Evolutionary conservation across 768 basidiomycete species (phyloP).

Genomic region (Naganishia vaughanmartiniae): DNA sequence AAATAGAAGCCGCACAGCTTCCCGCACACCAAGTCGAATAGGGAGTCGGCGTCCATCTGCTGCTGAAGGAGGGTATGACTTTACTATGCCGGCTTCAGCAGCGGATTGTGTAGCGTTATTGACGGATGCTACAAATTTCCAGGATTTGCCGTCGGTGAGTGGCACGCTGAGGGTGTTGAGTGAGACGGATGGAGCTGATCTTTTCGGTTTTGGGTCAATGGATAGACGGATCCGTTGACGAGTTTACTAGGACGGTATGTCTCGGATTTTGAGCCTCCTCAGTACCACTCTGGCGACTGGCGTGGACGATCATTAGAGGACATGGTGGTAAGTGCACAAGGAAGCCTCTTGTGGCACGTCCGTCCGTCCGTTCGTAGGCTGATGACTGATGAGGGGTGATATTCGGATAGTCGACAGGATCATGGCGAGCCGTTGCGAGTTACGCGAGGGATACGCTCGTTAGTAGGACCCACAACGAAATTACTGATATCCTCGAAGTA

Average conservation of each 20-base stretch:
- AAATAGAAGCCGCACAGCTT: slow-evolving; percentile 7
- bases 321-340: neutral
- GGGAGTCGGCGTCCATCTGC: neutral
- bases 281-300: slow-evolving; percentile 6
- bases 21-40: neutral
- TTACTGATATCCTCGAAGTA: slow-evolving; percentile 13
- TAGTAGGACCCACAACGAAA: neutral
- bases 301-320: slow-evolving; percentile 9
- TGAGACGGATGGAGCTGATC: neutral
- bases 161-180: neutral
- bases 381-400: neutral
- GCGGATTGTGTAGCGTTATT: neutral
- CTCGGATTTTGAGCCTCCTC: neutral
- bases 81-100: neutral
- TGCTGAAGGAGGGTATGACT: neutral
- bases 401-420: slow-evolving; percentile 1
- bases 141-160: slow-evolving; percentile 16
- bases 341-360: neutral
- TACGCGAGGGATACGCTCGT: slow-evolving; percentile 25
- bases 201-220: neutral
- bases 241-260: slow-evolving; percentile 16
- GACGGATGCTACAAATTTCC: slow-evolving; percentile 5
- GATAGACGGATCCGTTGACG: slow-evolving; percentile 14
- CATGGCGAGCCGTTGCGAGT: slow-evolving; percentile 26
- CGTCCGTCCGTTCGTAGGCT: neutral